A percentile compares a stretch with the other conserved stretches of the same genome.
Conservation (phyloP, 495 filamentous ascomycete genomes). For the Parmelia sp. region DNA sequence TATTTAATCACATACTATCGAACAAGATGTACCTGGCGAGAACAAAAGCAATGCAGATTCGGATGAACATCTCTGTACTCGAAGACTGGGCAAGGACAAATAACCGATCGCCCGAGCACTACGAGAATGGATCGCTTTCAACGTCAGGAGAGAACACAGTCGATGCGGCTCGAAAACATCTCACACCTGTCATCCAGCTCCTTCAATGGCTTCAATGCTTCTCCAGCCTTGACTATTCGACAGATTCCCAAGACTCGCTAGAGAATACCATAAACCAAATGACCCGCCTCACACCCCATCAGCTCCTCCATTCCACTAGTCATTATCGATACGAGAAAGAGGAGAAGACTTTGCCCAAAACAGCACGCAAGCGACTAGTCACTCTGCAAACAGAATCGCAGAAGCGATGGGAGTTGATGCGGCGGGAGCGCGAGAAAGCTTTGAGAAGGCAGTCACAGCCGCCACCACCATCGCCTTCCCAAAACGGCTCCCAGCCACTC, state of each 20-base stretch:
- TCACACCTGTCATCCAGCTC: slow-evolving; percentile 87
- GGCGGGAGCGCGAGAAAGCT: slow-evolving; percentile 19
- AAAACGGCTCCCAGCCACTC: slow-evolving; percentile 11
- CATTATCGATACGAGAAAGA: slow-evolving; percentile 93
- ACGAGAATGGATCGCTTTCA: slow-evolving; percentile 81
- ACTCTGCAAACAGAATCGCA: slow-evolving; percentile 67
- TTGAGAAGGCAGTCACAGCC: slow-evolving; percentile 19
- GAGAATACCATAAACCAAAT: slow-evolving; percentile 80
- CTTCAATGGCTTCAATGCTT: slow-evolving; percentile 98
- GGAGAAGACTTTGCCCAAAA: slow-evolving; percentile 82
- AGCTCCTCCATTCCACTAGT: slow-evolving; percentile 86
- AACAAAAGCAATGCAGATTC: slow-evolving; percentile 99
- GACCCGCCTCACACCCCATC: slow-evolving; percentile 72
- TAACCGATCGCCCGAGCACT: slow-evolving; percentile 92
- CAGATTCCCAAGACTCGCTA: slow-evolving; percentile 74
- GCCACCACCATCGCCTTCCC: slow-evolving; percentile 24
- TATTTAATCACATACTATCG: slow-evolving; percentile 97
- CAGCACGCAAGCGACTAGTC: slow-evolving; percentile 76
- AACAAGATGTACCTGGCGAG: slow-evolving; percentile 90
- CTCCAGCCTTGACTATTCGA: slow-evolving; percentile 88
- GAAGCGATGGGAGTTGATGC: slow-evolving; percentile 46
- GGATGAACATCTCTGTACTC: slow-evolving; percentile 92
- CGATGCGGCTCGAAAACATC: slow-evolving; percentile 73
- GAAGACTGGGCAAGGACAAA: slow-evolving; percentile 95
- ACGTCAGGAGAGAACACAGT: slow-evolving; percentile 81